These are phyloP conservation scores for Pichia kluyveri DNA, from an alignment of 805 yeast species.

Conservation along the genomic window DNA sequence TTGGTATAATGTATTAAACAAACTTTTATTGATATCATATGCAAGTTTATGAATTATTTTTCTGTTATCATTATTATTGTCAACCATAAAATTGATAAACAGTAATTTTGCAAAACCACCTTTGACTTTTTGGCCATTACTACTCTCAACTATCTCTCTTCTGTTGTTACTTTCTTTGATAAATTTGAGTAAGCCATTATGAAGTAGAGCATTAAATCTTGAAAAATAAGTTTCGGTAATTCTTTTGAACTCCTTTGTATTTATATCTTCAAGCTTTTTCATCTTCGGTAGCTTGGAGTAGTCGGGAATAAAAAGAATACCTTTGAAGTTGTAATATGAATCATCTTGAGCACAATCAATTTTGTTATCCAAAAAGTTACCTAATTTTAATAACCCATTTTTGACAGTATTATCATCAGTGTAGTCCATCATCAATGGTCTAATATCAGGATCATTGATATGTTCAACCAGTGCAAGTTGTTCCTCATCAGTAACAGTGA, in stretches of 20 bases:
- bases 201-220: slow-evolving; percentile 18
- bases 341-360: slow-evolving; percentile 39
- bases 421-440: slow-evolving; percentile 50
- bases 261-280: slow-evolving; percentile 19
- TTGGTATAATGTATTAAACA: slow-evolving; percentile 14
- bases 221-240: slow-evolving; percentile 20
- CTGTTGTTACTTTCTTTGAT: slow-evolving; percentile 23
- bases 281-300: slow-evolving; percentile 28
- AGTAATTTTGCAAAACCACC: slow-evolving; percentile 25
- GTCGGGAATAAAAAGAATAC: slow-evolving; percentile 63
- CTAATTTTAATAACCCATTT: slow-evolving; percentile 40
- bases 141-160: slow-evolving; percentile 14
- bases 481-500: slow-evolving; percentile 58
- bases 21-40: slow-evolving; percentile 12
- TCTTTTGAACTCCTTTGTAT: slow-evolving; percentile 20
- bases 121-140: slow-evolving; percentile 13
- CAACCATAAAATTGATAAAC: slow-evolving; percentile 24
- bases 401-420: slow-evolving; percentile 33
- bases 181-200: slow-evolving; percentile 23
- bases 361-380: slow-evolving; percentile 32
- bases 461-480: slow-evolving; percentile 44
- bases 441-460: slow-evolving; percentile 61
- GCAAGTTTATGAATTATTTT: slow-evolving; percentile 16
- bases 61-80: slow-evolving; percentile 15
- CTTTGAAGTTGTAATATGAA: slow-evolving; percentile 49